Percentiles rank a stretch among this genome's conserved stretches.
These are phyloP conservation scores for Pseudoneurospora amorphoporcata DNA, from an alignment of 495 filamentous ascomycete genomes.

Conservation along the genomic window DNA sequence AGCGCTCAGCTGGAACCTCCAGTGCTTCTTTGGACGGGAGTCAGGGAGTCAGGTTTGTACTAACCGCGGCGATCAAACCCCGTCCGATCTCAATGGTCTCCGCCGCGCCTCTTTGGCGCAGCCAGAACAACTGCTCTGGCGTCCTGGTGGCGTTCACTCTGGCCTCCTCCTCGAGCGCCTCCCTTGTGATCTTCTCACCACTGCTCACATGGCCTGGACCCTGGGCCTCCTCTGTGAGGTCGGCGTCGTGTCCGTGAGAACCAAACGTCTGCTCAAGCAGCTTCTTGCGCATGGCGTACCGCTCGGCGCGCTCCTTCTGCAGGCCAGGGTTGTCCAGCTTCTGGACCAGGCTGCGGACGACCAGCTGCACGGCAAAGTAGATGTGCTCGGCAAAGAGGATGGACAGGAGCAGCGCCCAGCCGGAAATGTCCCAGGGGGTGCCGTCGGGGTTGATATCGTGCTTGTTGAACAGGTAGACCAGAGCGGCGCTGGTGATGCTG, in stretches of 20 bases:
- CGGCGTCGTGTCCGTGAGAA: constrained; percentile 12
- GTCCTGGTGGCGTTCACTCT: constrained; percentile 41
- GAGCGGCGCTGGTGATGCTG: constrained; percentile 69
- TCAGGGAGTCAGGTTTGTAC: not conserved
- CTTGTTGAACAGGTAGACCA: constrained; percentile 81
- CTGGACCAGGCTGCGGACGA: constrained; percentile 56
- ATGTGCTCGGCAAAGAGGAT: constrained; percentile 83
- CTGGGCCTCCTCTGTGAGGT: constrained; percentile 6
- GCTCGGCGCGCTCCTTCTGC: constrained; percentile 66
- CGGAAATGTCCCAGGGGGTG: constrained; percentile 55
- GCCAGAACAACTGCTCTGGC: constrained; percentile 46
- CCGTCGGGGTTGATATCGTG: constrained; percentile 41
- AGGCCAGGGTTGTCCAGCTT: constrained; percentile 79
- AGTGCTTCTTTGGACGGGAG: not conserved
- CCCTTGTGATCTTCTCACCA: constrained; percentile 39
- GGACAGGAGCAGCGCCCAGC: constrained; percentile 73
- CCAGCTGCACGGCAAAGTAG: constrained; percentile 63
- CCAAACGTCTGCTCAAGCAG: constrained; percentile 52
- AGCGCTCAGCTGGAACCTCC: not conserved
- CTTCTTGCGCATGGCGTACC: constrained; percentile 62
- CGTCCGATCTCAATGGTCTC: constrained; percentile 32
- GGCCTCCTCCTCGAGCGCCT: constrained; percentile 56
- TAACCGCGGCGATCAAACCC: constrained; percentile 13
- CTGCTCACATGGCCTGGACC: constrained; percentile 19
- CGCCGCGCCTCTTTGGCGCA: constrained; percentile 26